Percentiles rank a stretch among this genome's conserved stretches.
Conservation (phyloP, 2,329 filamentous ascomycete species). For the Aspergillus transmontanensis region DNA sequence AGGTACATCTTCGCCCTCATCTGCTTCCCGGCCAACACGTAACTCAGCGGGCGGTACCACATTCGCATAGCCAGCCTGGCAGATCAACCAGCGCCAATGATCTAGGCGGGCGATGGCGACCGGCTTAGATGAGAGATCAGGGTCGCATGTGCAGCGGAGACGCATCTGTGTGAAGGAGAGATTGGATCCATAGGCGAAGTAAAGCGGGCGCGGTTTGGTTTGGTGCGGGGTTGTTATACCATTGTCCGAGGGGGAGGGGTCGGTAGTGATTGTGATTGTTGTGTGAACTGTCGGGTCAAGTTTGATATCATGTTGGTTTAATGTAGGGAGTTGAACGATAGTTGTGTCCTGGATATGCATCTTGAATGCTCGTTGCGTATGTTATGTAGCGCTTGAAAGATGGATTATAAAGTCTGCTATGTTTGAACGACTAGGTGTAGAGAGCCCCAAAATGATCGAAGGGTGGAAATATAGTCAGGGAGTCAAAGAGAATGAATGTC, state of each 20-base stretch:
- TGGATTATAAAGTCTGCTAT: not conserved
- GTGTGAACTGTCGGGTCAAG: not conserved
- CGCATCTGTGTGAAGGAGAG: conserved; percentile 46
- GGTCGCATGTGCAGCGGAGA: conserved; percentile 36
- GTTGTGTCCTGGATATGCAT: not conserved
- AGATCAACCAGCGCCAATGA: conserved; percentile 46
- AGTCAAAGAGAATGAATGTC: not conserved
- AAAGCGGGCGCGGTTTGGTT: conserved; percentile 32
- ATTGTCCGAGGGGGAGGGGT: conserved; percentile 10
- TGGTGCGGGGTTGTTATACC: conserved; percentile 23
- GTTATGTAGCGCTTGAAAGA: not conserved
- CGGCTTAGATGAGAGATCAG: conserved; percentile 36
- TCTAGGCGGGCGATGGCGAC: conserved; percentile 43
- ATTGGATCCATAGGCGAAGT: conserved; percentile 50
- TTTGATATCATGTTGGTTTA: conserved; percentile 2
- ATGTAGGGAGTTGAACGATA: not conserved
- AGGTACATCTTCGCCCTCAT: conserved; percentile 22
- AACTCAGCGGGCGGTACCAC: conserved; percentile 34
- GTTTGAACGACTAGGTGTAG: not conserved
- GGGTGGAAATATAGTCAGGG: not conserved
- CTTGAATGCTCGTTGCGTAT: not conserved
- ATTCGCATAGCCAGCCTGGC: conserved; percentile 45
- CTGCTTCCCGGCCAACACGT: conserved; percentile 25
- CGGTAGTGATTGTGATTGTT: conserved; percentile 8
- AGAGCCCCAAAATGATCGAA: not conserved